Evolutionary conservation across 2,329 filamentous ascomycete species (phyloP), one percentile per base, ranked within the genome.

Genomic region (Phyllosticta paracitricarpa): DNA sequence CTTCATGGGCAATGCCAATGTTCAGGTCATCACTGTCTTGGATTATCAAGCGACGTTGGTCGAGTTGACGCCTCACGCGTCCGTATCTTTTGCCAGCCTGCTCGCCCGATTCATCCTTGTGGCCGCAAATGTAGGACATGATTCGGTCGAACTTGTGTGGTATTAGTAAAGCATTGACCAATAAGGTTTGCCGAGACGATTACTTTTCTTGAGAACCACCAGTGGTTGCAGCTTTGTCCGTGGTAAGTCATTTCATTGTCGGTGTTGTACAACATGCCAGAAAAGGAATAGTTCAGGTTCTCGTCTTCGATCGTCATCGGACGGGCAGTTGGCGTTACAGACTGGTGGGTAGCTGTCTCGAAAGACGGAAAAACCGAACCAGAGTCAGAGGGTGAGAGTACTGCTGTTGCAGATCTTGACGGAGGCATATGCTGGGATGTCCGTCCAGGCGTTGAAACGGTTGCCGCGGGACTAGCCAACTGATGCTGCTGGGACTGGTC

Each of bases 201-300:
- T 51, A 55, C 52, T 54, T 59, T 60, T 24, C 33, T 55, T 14
- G 55, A 51, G 4, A 60, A 35, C 58, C 58, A 60, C n/a, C 52
- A 54, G 12, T 22, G n/a, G 24, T 54, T 60, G 52, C 58, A 24
- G 25, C 53, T 60, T 28, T 60, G 52, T 30, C 53, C 58, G 10
- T 60, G 48, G 3, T 19, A 35, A 35, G 33, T 35, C 33, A 35
- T 35, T 35, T 35, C 33, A 10, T 35, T 17, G 33, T 35, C 33
- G 33, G 12, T 12, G 33, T 17, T 35, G 14, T 35, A 35, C 9
- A 10, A 35, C 33, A 35, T 35, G 33, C 33, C 14, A 35, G 33
- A 35, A 10, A 53, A 60, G 17, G 53, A 51, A 55, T 4, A 60
- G 26, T 2, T 53, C 52, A 17, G 55, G 51, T 17, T 55, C 52